Evolutionary conservation across 2,329 filamentous ascomycete species (phyloP), one percentile per base, ranked within the genome.

Genomic region (Penicillium freii): DNA sequence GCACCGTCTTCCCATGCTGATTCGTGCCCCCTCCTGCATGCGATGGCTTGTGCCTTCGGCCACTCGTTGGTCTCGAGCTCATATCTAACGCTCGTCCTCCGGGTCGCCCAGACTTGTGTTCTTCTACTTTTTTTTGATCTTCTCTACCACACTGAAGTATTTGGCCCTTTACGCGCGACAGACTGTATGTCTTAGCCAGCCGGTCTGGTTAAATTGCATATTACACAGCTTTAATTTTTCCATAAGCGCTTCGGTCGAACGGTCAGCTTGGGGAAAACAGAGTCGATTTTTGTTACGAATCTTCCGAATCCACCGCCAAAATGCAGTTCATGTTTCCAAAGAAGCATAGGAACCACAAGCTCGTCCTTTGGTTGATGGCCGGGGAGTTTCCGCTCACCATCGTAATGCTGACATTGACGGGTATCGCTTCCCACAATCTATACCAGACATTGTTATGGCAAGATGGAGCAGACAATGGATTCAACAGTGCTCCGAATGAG

Each of bases 381-480:
- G 63, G 82, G 55, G 85, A 87, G 69, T 74, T 87, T 38, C 79
- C 80, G 21, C 75, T 87, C 56, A 83, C 81, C 1, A 77, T 87
- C 63, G 80, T 80, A 39, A 76, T 82, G 44, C 77, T 87, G 45
- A 80, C 83, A 2, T 77, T 87, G 17, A 84, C 83, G 63, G 85
- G 84, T 42, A 84, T 87, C 64, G 84, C 85, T 50, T 79, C 81
- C 46, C 84, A 84, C 51, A 79, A 87, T 68, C 75, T 81, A 50
- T 87, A 87, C 68, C 80, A 83, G 42, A 84, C 81, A 5, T 82
- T 80, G 58, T 71, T 87, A 34, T 87, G 85, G 85, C 77, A 82
- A 64, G 83, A 86, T 69, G 85, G 85, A 48, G 81, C 80, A 38
- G 76, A 82, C 58, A 80, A 83, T 68, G 85, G 85, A 31, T 87